Evolutionary conservation across 495 filamentous ascomycete species (phyloP).

Genomic region (Penicillium canescens): DNA sequence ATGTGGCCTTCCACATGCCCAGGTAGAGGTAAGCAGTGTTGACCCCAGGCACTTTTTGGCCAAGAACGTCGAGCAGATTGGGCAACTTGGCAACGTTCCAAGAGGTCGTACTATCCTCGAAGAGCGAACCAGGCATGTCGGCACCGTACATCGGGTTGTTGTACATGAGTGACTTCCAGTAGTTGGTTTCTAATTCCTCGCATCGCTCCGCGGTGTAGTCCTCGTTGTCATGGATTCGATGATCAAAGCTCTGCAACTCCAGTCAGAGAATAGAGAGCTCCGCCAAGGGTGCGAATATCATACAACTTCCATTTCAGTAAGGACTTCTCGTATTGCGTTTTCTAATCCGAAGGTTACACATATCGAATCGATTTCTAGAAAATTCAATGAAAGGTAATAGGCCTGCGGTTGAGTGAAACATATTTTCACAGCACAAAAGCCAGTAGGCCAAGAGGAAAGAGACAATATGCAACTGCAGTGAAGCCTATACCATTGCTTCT

Average conservation of each 20-base stretch:
- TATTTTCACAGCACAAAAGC: too few relatives aligned
- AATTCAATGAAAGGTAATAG: too few relatives aligned
- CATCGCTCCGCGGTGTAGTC: slow-evolving; percentile 90
- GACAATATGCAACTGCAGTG: too few relatives aligned
- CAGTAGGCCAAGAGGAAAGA: too few relatives aligned
- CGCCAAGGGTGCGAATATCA: too few relatives aligned
- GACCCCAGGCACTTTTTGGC: slow-evolving; percentile 92
- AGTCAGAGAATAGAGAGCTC: too few relatives aligned
- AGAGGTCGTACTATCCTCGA: slow-evolving; percentile 76
- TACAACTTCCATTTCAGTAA: too few relatives aligned
- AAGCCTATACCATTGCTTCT: too few relatives aligned
- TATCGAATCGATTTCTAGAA: too few relatives aligned
- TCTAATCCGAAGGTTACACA: too few relatives aligned
- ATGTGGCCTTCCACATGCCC: slow-evolving; percentile 99
- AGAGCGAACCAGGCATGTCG: slow-evolving; percentile 95
- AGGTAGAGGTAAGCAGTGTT: slow-evolving; percentile 99
- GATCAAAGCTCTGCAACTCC: slow-evolving; percentile 86
- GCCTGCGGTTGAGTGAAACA: too few relatives aligned
- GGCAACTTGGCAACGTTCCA: slow-evolving; percentile 97
- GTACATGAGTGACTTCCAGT: slow-evolving; percentile 96
- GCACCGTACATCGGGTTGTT: slow-evolving; percentile 94
- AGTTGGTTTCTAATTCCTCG: slow-evolving; percentile 87
- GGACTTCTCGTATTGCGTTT: too few relatives aligned
- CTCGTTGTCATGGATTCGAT: slow-evolving; percentile 74
- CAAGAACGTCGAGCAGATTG: slow-evolving; percentile 91